Base-by-base conservation (phyloP, 2,329 filamentous ascomycete genomes). In the Fusarium dimerum region DNA sequence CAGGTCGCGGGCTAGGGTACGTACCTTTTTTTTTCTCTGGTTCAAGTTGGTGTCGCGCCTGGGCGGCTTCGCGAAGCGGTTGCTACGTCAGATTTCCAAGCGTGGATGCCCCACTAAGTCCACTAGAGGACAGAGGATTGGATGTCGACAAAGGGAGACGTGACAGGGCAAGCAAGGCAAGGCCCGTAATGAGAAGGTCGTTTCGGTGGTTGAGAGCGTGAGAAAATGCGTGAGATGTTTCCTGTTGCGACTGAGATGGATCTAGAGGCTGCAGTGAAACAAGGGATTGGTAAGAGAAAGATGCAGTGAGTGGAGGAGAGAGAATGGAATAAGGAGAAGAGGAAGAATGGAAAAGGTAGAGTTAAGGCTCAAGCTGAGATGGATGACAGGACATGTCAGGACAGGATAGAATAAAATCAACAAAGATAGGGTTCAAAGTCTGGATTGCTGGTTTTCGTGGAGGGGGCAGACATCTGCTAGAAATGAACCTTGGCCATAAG, bases 11-110 rank as follows among this genome's bases (percentile, higher is more conserved):
- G 20, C 20, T 53, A 64, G 59, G 65, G 56, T 67, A 68, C 67
- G 64, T 69, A 68, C 68, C 63, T 62, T 51, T 53, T 62, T 51
- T 53, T 58, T 26, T 26, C 20, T 26, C 20, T 26, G 20, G 7
- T 26, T 4, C 20, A 26, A 26, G 20, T 26, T 26, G 55, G 52
- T 55, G 51, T 58, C 57, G 59, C 60, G 60, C 66, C 47, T 48
- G 48, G 54, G 66, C 63, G 66, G 63, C 62, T 66, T 64, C 60
- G 64, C 66, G 65, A 57, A 58, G 56, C 54, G 59, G 65, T 70
- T 68, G 68, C 67, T 65, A 59, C 65, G 66, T 66, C 61, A 67
- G 61, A 58, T 51, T 55, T 57, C 46, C 51, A 57, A 55, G 61
- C 58, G 63, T 61, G 52, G 32, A 61, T 61, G 64, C 66, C 61